Evolutionary conservation across 495 filamentous ascomycete genomes (phyloP), one percentile per base, ranked within the genome.

Genomic region (Pseudevernia furfuracea): DNA sequence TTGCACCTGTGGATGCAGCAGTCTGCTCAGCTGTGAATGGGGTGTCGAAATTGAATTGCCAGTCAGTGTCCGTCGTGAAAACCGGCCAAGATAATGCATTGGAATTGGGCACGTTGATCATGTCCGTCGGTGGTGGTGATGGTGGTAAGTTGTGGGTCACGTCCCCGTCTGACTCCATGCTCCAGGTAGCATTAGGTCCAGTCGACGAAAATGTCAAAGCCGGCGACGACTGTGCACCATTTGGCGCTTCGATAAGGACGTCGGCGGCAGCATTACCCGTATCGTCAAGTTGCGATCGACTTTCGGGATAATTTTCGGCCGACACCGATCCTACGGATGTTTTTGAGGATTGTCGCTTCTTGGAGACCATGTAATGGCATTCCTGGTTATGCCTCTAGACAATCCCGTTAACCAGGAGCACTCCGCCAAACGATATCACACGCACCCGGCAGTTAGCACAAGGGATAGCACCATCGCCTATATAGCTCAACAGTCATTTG

Each of bases 381-480:
- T 59, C 56, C 15, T 59, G 17, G 36, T 59, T 32, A 39, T 59
- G 56, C 11, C 56, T 59, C 56, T 59, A 39, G 6, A 21, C 19
- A 25, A 39, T n/a, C 34, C 5, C n/a, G n/a, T n/a, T n/a, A n/a
- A n/a, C n/a, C n/a, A n/a, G n/a, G n/a, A n/a, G n/a, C n/a, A n/a
- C n/a, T n/a, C n/a, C n/a, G n/a, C n/a, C n/a, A n/a, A n/a, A n/a
- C n/a, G n/a, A n/a, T n/a, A 39, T 12, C 14, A n/a, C 28, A 21
- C 36, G 21, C 19, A 59, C 56, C 14, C 25, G 4, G 56, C 56
- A 59, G 25, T 59, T 39, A 2, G 25, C 9, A 39, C 56, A 59
- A 8, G 34, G 56, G 56, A 21, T 59, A 59, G 56, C 56, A 39
- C 56, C 56, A 25, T 59, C 25, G 56, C 56, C 56, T 59, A 15